Conservation (phyloP, 1,284 basidiomycete genomes). For the Tilletia setariae region DNA sequence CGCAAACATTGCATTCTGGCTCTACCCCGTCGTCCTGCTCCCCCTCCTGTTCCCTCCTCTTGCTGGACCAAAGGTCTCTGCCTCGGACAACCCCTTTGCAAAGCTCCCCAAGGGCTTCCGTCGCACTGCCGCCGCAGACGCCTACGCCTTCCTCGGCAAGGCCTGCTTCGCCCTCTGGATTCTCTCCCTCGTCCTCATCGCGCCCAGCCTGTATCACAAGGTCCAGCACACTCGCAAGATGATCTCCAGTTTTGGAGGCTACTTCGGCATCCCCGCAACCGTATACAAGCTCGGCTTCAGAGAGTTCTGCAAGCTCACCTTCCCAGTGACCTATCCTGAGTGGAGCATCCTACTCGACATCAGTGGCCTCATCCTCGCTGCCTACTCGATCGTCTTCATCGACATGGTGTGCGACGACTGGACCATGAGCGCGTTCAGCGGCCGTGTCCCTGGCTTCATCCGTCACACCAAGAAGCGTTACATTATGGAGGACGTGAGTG, state of each 20-base stretch:
- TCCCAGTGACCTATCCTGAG: not conserved
- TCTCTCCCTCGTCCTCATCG: conserved; percentile 5
- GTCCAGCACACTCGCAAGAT: not conserved
- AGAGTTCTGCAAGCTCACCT: conserved; percentile 3
- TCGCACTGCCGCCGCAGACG: conserved; percentile 3
- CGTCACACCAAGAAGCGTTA: conserved; percentile 14
- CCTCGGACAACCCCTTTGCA: conserved; percentile 1
- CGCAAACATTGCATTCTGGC: conserved; percentile 5
- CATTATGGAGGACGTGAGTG: conserved; percentile 11
- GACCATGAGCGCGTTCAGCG: conserved; percentile 13
- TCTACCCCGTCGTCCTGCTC: not conserved
- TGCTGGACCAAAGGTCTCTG: not conserved
- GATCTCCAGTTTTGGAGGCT: conserved; percentile 3
- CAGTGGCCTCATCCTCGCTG: not conserved
- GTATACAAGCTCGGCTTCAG: conserved; percentile 3
- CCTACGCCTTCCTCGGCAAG: not conserved
- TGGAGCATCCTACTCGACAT: not conserved
- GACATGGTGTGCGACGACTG: conserved; percentile 15
- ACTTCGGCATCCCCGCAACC: not conserved
- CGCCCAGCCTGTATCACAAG: conserved; percentile 10
- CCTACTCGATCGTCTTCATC: conserved; percentile 14
- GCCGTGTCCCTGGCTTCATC: conserved; percentile 10
- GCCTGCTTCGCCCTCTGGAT: not conserved
- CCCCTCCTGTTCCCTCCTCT: conserved; percentile 5
- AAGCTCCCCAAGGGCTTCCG: conserved; percentile 3